Conservation (phyloP, 805 yeast species). For the Lipomyces anomalus region DNA sequence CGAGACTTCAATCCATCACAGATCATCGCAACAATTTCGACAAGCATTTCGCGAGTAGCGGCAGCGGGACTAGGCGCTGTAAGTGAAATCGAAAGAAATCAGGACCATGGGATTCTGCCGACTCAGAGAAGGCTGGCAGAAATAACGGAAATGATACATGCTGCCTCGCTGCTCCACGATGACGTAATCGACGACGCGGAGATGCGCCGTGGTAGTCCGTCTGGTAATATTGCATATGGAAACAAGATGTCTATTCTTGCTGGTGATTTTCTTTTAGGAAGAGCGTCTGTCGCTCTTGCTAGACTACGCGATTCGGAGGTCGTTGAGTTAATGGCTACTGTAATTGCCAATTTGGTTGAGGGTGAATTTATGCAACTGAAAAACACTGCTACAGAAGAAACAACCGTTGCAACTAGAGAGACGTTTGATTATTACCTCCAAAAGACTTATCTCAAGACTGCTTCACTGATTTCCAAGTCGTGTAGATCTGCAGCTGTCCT, state of each 20-base stretch:
- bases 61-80: not conserved
- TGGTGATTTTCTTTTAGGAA: constrained; percentile 89
- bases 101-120: constrained; percentile 64
- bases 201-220: constrained; percentile 81
- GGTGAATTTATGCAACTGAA: constrained; percentile 99
- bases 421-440: constrained; percentile 93
- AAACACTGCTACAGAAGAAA: constrained; percentile 62
- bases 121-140: constrained; percentile 94
- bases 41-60: constrained; percentile 2
- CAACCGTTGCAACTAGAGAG: constrained; percentile 48
- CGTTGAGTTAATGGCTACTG: constrained; percentile 87
- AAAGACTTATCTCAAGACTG: constrained; percentile 93
- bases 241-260: constrained; percentile 97
- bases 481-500: constrained; percentile 89
- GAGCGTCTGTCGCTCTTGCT: constrained; percentile 95
- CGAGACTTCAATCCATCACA: constrained; percentile 77
- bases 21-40: constrained; percentile 36
- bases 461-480: constrained; percentile 87
- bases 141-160: constrained; percentile 97
- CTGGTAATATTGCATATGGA: constrained; percentile 89
- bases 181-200: constrained; percentile 90
- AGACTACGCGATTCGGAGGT: constrained; percentile 95
- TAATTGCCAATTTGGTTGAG: constrained; percentile 94
- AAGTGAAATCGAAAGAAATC: too few species aligned
- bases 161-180: constrained; percentile 91